phyloP scores from a whole-genome alignment of 257 asterid genomes.

The Thymus mandschuricus region DNA sequence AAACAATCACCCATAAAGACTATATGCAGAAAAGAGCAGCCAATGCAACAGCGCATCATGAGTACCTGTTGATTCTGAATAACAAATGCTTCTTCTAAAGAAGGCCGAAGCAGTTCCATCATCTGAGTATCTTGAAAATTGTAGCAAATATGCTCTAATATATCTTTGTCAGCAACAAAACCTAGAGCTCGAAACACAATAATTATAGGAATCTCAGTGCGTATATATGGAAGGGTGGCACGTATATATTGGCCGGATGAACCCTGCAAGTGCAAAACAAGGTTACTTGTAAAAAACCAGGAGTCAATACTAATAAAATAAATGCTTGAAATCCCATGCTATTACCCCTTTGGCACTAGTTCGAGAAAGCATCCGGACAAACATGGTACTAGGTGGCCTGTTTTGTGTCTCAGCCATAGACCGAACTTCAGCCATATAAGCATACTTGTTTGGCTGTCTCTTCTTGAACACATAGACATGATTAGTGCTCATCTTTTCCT shows the following conservation, averaged over 20 bases:
- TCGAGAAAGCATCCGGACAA: slow-evolving; percentile 97
- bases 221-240: slow-evolving; percentile 93
- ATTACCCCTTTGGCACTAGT: slow-evolving; percentile 98
- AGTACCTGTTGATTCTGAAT: slow-evolving; percentile 95
- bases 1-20: slow-evolving; percentile 1
- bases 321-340: slow-evolving; percentile 21
- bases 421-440: slow-evolving; percentile 88
- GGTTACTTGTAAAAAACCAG: neutral
- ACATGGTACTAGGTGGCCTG: slow-evolving; percentile 97
- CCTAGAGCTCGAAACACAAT: slow-evolving; percentile 95
- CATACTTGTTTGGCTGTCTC: slow-evolving; percentile 99
- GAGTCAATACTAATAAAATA: slow-evolving; percentile 5
- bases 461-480: slow-evolving; percentile 96
- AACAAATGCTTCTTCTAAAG: slow-evolving; percentile 97
- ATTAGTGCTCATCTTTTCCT: slow-evolving; percentile 99
- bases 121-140: slow-evolving; percentile 90
- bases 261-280: slow-evolving; percentile 58
- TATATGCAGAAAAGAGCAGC: slow-evolving; percentile 16
- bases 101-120: slow-evolving; percentile 98
- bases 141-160: slow-evolving; percentile 91
- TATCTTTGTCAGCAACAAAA: slow-evolving; percentile 97
- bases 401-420: slow-evolving; percentile 98
- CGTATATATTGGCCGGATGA: slow-evolving; percentile 97
- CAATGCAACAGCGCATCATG: slow-evolving; percentile 10
- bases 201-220: slow-evolving; percentile 94